A percentile compares a stretch with the other conserved stretches of the same genome.
Evolutionary conservation across 768 basidiomycete genomes (phyloP).

Genomic region (Stropharia rugosoannulata): DNA sequence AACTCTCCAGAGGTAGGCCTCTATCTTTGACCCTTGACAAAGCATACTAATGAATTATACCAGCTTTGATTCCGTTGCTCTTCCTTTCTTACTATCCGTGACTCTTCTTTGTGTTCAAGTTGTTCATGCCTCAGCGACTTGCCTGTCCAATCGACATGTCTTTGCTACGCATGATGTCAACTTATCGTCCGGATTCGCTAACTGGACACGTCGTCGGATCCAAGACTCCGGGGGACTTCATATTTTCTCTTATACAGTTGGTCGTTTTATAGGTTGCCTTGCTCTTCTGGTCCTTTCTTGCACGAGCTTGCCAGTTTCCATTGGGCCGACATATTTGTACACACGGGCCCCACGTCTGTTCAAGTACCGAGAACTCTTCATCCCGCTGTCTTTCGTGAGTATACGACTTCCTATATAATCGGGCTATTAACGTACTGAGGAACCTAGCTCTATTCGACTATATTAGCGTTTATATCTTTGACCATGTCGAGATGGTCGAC

Average conservation of each 20-base stretch:
- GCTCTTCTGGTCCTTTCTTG: conserved; percentile 11
- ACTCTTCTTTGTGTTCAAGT: neutral
- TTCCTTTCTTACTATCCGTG: neutral
- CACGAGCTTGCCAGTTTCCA: neutral
- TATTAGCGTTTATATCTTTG: conserved; percentile 39
- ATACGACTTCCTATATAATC: neutral
- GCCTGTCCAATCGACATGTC: neutral
- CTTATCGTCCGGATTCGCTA: neutral
- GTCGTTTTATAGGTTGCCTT: conserved; percentile 13
- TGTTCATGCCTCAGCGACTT: neutral
- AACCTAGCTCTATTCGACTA: conserved; percentile 36
- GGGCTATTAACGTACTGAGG: neutral
- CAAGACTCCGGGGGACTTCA: conserved; percentile 2
- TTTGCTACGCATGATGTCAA: neutral
- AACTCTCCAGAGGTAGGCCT: neutral
- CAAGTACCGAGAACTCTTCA: conserved; percentile 11
- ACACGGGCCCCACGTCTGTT: neutral
- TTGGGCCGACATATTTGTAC: neutral
- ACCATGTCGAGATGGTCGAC: conserved; percentile 28
- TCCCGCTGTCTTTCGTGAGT: conserved; percentile 12
- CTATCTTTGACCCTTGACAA: neutral
- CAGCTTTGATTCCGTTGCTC: neutral
- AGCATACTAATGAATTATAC: neutral
- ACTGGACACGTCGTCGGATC: neutral
- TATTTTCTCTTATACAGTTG: conserved; percentile 5